Conservation (phyloP, 768 basidiomycete genomes). For the Kwoniella heveanensis region DNA sequence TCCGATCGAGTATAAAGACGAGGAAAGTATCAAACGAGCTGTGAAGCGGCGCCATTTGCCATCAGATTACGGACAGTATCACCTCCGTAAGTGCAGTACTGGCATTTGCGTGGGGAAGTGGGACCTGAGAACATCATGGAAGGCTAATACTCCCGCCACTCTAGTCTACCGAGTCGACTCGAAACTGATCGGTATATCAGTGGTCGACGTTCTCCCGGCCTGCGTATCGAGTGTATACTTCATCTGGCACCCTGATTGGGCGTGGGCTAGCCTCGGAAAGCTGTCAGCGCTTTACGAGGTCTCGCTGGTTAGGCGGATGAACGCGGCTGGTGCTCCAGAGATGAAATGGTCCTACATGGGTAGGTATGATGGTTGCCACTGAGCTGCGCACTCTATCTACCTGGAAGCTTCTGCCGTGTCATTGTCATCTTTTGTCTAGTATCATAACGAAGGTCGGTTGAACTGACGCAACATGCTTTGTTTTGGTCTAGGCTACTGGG, state of each 20-base stretch:
- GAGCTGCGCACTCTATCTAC: too few relatives aligned
- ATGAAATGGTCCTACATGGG: slow-evolving; percentile 86
- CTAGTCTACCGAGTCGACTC: slow-evolving; percentile 73
- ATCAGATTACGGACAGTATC: slow-evolving; percentile 82
- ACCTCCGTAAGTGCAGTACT: slow-evolving; percentile 71
- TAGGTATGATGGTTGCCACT: too few relatives aligned
- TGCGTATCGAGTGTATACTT: slow-evolving; percentile 87
- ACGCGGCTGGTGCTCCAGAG: slow-evolving; percentile 65
- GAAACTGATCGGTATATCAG: slow-evolving; percentile 77
- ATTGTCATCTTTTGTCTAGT: not conserved
- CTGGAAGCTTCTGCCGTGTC: too few relatives aligned
- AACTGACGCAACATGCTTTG: not conserved
- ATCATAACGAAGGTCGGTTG: not conserved
- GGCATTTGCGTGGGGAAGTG: too few relatives aligned
- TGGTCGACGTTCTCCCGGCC: slow-evolving; percentile 83
- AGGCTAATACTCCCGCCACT: too few relatives aligned
- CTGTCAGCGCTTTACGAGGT: slow-evolving; percentile 82
- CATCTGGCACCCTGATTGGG: slow-evolving; percentile 68
- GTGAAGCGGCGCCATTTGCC: slow-evolving; percentile 60
- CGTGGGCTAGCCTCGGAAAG: slow-evolving; percentile 56
- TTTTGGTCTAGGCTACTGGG: slow-evolving; percentile 77
- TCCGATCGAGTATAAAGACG: slow-evolving; percentile 64
- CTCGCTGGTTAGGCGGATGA: slow-evolving; percentile 73
- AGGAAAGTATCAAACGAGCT: slow-evolving; percentile 9
- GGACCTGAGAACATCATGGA: too few relatives aligned